Conservation (phyloP, 441 rosid species). For the Brassica hybrid region DNA sequence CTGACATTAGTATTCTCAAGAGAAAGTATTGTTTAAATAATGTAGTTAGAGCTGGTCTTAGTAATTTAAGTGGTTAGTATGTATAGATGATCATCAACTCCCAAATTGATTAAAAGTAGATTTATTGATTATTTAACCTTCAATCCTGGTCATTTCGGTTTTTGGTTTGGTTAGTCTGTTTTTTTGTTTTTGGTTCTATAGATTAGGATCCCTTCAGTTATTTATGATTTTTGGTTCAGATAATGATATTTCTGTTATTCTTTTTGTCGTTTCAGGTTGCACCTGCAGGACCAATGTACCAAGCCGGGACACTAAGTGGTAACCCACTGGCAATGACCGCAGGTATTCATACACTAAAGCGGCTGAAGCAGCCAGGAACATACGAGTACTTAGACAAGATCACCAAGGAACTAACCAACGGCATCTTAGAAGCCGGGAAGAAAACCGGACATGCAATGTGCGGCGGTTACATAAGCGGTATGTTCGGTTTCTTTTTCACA, state of each 20-base stretch:
- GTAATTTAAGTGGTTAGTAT: not conserved
- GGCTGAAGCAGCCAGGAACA: constrained; percentile 74
- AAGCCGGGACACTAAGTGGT: constrained; percentile 97
- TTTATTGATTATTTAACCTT: not conserved
- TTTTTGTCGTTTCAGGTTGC: constrained; percentile 52
- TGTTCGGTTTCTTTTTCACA: constrained; percentile 95
- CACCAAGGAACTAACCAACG: constrained; percentile 63
- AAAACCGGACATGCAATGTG: constrained; percentile 86
- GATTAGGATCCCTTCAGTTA: too few species aligned
- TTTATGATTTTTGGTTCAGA: too few species aligned
- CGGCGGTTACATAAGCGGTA: constrained; percentile 78
- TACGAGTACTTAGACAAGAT: constrained; percentile 82
- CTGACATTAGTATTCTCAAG: not conserved
- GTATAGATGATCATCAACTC: not conserved
- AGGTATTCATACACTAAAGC: constrained; percentile 82
- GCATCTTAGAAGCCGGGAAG: constrained; percentile 84
- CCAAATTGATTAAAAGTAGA: not conserved
- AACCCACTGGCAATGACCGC: constrained; percentile 96
- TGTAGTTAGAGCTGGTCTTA: not conserved
- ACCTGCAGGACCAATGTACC: constrained; percentile 97
- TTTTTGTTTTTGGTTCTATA: too few species aligned
- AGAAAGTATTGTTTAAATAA: not conserved
- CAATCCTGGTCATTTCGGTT: too few species aligned
- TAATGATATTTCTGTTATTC: not conserved
- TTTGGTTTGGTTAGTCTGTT: too few species aligned